phyloP scores from a whole-genome alignment of 768 basidiomycete genomes.

The Rickenella mellea region DNA sequence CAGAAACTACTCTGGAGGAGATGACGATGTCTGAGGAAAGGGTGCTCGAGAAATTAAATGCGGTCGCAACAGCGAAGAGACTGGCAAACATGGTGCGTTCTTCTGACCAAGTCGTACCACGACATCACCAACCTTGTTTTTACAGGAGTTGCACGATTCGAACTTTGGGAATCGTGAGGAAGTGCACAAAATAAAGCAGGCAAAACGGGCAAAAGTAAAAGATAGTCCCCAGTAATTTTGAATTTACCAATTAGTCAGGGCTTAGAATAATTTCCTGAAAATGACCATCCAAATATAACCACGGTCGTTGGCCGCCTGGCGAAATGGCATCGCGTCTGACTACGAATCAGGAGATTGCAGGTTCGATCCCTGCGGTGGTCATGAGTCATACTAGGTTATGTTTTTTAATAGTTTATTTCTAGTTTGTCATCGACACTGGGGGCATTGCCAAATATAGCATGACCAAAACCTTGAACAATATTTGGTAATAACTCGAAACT shows the following conservation, averaged over 20 bases:
- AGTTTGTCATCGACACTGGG: too few species aligned
- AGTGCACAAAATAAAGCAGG: slow-evolving; percentile 59
- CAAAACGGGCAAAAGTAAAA: too few species aligned
- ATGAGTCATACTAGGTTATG: too few species aligned
- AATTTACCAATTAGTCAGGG: too few species aligned
- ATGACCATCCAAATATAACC: too few species aligned
- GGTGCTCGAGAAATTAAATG: slow-evolving; percentile 79
- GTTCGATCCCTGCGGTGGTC: slow-evolving; percentile 32
- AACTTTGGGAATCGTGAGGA: slow-evolving; percentile 85
- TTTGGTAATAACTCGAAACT: too few species aligned
- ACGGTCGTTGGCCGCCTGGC: slow-evolving; percentile 2
- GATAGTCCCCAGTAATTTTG: too few species aligned
- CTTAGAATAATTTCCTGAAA: too few species aligned
- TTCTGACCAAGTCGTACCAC: background rate
- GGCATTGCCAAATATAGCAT: too few species aligned
- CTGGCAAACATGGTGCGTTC: slow-evolving; percentile 84
- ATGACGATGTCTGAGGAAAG: slow-evolving; percentile 69
- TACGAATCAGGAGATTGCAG: slow-evolving; percentile 26
- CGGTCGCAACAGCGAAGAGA: slow-evolving; percentile 87
- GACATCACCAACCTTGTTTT: background rate
- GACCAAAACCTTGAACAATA: too few species aligned
- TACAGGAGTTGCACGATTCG: slow-evolving; percentile 75
- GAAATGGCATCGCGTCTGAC: slow-evolving; percentile 4
- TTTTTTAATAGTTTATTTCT: too few species aligned
- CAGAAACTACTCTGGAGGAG: slow-evolving; percentile 70